phyloP scores from a whole-genome alignment of 164 flowering plant genomes.

The Kalanchoe fedtschenkoi region DNA sequence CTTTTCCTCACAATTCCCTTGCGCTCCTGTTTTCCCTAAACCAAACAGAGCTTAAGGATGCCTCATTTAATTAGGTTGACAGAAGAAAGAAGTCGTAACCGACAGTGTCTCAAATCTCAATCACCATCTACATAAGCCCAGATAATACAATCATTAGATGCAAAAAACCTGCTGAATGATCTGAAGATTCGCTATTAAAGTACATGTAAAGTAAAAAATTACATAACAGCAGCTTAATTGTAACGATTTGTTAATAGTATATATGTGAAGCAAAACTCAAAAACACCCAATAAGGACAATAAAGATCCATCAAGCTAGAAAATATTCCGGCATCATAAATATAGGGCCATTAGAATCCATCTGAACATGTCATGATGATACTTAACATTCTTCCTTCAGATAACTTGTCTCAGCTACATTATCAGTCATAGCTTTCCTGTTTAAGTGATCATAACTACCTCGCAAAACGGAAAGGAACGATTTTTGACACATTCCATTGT shows the following conservation, averaged over 20 bases:
- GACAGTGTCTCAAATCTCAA: background rate
- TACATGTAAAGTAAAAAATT: background rate
- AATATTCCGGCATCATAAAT: background rate
- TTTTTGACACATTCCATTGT: background rate
- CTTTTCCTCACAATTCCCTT: no score
- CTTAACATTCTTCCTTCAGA: background rate
- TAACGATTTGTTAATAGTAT: no score
- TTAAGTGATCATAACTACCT: background rate
- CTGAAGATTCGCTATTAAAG: background rate
- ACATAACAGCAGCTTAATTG: background rate
- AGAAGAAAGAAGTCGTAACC: background rate
- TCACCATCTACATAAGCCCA: background rate
- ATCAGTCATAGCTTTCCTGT: background rate
- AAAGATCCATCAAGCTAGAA: background rate
- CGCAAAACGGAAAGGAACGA: background rate
- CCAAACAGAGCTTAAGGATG: background rate
- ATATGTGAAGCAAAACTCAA: background rate
- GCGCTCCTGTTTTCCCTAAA: no score
- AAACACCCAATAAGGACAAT: background rate
- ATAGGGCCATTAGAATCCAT: background rate
- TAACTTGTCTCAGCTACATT: background rate
- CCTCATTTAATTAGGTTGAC: background rate
- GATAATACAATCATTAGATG: background rate
- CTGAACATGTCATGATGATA: background rate
- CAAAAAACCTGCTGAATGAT: background rate